phyloP scores from a whole-genome alignment of 108 stramenopile species.

The Poteriospumella lacustris region DNA sequence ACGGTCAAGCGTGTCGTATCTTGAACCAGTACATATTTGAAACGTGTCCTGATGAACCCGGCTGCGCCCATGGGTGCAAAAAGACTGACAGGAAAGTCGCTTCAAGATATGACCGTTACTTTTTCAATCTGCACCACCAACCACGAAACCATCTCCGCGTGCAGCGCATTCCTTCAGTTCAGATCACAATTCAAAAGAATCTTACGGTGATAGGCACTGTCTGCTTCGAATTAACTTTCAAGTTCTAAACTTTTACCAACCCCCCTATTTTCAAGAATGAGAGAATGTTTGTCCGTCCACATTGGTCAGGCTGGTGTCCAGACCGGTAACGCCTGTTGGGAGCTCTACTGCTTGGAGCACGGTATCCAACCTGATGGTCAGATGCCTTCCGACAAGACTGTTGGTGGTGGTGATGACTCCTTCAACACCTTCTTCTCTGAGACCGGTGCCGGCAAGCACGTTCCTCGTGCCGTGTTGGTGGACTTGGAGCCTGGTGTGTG shows the following conservation, averaged over 20 bases:
- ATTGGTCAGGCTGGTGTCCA: slow-evolving; percentile 87
- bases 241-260: not conserved
- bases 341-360: slow-evolving; percentile 94
- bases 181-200: not conserved
- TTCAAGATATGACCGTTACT: too few species aligned
- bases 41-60: too few species aligned
- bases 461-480: slow-evolving; percentile 45
- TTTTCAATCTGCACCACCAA: too few species aligned
- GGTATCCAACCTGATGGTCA: slow-evolving; percentile 90
- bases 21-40: too few species aligned
- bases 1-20: too few species aligned
- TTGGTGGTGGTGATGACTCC: slow-evolving; percentile 70
- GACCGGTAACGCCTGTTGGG: slow-evolving; percentile 88
- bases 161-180: not conserved
- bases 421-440: slow-evolving; percentile 73
- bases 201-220: not conserved
- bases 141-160: too few species aligned
- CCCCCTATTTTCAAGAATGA: slow-evolving; percentile 32
- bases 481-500: slow-evolving; percentile 59
- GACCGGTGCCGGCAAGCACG: slow-evolving; percentile 50
- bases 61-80: too few species aligned
- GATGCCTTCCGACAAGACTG: slow-evolving; percentile 12
- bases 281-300: slow-evolving; percentile 64
- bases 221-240: not conserved
- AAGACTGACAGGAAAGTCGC: too few species aligned